Conservation (phyloP, 1,284 basidiomycete species). For the Athelia psychrophila region DNA sequence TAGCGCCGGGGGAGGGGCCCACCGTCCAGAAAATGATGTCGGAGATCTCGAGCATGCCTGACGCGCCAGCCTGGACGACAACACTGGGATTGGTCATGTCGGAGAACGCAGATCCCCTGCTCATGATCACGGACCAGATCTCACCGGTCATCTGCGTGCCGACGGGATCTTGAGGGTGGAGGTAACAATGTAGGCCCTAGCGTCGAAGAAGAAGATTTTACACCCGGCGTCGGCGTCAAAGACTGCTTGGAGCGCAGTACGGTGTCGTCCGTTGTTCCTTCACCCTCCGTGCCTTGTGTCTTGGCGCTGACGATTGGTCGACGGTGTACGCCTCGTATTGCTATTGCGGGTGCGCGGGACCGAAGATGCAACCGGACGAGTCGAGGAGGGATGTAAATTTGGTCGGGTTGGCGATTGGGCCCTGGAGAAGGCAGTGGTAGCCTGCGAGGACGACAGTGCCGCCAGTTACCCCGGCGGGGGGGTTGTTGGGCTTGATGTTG, state of each 20-base stretch:
- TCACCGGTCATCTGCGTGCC: slow-evolving; percentile 49
- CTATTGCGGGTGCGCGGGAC: slow-evolving; percentile 43
- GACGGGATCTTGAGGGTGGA: slow-evolving; percentile 44
- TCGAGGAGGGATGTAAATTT: slow-evolving; percentile 39
- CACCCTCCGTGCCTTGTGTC: slow-evolving; percentile 43
- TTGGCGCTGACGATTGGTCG: slow-evolving; percentile 44
- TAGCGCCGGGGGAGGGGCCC: slow-evolving; percentile 49
- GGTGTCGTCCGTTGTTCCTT: slow-evolving; percentile 49
- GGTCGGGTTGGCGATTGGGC: slow-evolving; percentile 40
- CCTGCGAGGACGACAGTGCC: slow-evolving; percentile 36
- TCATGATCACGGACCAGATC: slow-evolving; percentile 41
- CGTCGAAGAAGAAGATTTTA: slow-evolving; percentile 47
- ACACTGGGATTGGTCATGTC: background rate
- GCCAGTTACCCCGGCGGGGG: slow-evolving; percentile 39
- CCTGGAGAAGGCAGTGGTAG: slow-evolving; percentile 37
- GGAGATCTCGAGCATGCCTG: slow-evolving; percentile 38
- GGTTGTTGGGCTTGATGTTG: slow-evolving; percentile 53
- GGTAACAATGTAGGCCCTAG: slow-evolving; percentile 42
- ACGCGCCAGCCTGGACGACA: slow-evolving; percentile 1
- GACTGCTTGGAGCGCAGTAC: slow-evolving; percentile 34
- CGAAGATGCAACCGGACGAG: slow-evolving; percentile 35
- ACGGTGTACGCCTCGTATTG: slow-evolving; percentile 38
- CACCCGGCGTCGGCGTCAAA: slow-evolving; percentile 31
- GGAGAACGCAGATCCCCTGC: background rate
- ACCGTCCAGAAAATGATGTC: slow-evolving; percentile 47